A percentile compares a stretch with the other conserved stretches of the same genome.
These are phyloP conservation scores for Coemansia sp. DNA, from an alignment of 192 early-diverging fungal genomes.

Conservation along the genomic window DNA sequence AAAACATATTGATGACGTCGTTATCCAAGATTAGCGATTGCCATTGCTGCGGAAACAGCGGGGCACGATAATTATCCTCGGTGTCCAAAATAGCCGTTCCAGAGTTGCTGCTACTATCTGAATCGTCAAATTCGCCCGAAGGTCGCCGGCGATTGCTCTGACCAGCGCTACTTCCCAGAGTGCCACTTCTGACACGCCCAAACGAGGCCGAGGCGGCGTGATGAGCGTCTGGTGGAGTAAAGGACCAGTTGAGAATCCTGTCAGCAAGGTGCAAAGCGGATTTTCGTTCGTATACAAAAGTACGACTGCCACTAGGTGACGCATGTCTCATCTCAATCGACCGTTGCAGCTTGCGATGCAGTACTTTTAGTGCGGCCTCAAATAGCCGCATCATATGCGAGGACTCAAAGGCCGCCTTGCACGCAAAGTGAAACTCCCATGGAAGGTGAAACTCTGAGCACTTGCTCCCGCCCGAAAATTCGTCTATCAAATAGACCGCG, in stretches of 20 bases:
- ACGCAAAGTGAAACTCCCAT: slow-evolving; percentile 49
- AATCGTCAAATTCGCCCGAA: not conserved
- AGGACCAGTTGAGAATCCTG: slow-evolving; percentile 32
- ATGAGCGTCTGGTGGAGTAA: slow-evolving; percentile 24
- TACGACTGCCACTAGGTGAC: slow-evolving; percentile 9
- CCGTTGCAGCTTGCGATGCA: slow-evolving; percentile 38
- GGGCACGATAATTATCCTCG: slow-evolving; percentile 32
- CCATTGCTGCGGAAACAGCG: slow-evolving; percentile 35
- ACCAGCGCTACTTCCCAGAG: not conserved
- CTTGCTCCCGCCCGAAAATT: slow-evolving; percentile 46
- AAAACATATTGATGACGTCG: slow-evolving; percentile 40
- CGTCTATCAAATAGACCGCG: slow-evolving; percentile 37
- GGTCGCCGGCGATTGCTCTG: not conserved
- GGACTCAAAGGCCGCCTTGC: slow-evolving; percentile 42
- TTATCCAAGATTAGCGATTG: slow-evolving; percentile 34
- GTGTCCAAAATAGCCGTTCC: slow-evolving; percentile 21
- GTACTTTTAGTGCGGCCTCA: slow-evolving; percentile 42
- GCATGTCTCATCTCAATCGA: slow-evolving; percentile 13
- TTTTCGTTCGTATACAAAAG: slow-evolving; percentile 40
- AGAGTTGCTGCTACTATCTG: slow-evolving; percentile 10
- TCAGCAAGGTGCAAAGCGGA: slow-evolving; percentile 45
- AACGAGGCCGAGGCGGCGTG: slow-evolving; percentile 29
- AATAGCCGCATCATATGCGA: slow-evolving; percentile 31
- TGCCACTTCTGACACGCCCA: slow-evolving; percentile 9
- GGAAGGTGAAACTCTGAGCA: slow-evolving; percentile 45